A percentile compares a stretch with the other conserved stretches of the same genome.
Conservation (phyloP, 2,329 filamentous ascomycete genomes). For the Aspergillus candidus region DNA sequence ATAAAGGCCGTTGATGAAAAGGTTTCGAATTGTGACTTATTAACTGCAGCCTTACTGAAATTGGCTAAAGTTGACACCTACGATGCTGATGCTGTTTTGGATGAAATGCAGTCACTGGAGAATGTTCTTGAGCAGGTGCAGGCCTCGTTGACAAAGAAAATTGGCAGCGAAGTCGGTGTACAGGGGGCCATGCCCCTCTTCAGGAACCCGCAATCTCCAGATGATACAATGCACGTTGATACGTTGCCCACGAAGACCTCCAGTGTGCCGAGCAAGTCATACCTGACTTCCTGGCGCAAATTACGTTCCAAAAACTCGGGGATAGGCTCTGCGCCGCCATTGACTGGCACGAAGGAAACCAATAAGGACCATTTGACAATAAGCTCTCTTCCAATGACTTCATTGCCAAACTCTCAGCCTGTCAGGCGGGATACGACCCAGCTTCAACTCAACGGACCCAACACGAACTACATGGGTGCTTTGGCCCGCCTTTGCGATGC, state of each 20-base stretch:
- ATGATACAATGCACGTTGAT: constrained; percentile 38
- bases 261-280: constrained; percentile 66
- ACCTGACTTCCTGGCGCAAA: constrained; percentile 82
- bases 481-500: constrained; percentile 88
- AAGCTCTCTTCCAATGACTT: constrained; percentile 72
- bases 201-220: constrained; percentile 52
- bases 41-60: constrained; percentile 82
- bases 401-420: constrained; percentile 55
- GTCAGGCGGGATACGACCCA: constrained; percentile 64
- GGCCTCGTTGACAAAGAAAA: constrained; percentile 65
- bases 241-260: constrained; percentile 42
- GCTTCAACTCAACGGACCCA: constrained; percentile 71
- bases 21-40: constrained; percentile 79
- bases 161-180: constrained; percentile 89
- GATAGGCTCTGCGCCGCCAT: constrained; percentile 43
- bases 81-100: constrained; percentile 84
- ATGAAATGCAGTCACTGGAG: constrained; percentile 90
- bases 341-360: constrained; percentile 37
- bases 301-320: constrained; percentile 83
- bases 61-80: constrained; percentile 77
- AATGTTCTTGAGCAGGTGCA: constrained; percentile 81
- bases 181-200: constrained; percentile 68
- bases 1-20: constrained; percentile 90
- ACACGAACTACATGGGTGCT: constrained; percentile 85
- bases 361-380: constrained; percentile 60